phyloP scores from a whole-genome alignment of 805 yeast species.

The Nakazawaea sp. region DNA sequence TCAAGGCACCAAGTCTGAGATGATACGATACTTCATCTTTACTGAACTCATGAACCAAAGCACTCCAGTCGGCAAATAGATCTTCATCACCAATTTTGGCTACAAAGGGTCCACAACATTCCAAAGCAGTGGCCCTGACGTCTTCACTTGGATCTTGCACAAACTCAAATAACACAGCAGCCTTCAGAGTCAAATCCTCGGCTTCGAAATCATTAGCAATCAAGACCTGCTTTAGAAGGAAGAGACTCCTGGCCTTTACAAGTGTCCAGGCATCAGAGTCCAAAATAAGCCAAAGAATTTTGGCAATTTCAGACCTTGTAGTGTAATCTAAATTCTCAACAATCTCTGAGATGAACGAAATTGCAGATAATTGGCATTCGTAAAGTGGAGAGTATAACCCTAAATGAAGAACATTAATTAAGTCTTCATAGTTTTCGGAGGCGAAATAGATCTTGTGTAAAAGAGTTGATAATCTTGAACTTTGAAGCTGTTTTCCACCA shows the following conservation, averaged over 20 bases:
- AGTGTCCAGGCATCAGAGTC: slow-evolving; percentile 30
- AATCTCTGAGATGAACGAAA: slow-evolving; percentile 20
- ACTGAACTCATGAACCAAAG: slow-evolving; percentile 35
- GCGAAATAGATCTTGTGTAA: slow-evolving; percentile 20
- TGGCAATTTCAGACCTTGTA: slow-evolving; percentile 2
- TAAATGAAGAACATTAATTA: slow-evolving; percentile 22
- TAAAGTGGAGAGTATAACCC: slow-evolving; percentile 32
- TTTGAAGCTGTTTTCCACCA: slow-evolving; percentile 45
- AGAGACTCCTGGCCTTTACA: slow-evolving; percentile 35
- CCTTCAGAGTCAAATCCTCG: slow-evolving; percentile 14
- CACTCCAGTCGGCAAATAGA: slow-evolving; percentile 21
- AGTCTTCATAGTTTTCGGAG: slow-evolving; percentile 13
- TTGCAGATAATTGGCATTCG: slow-evolving; percentile 38
- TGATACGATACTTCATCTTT: slow-evolving; percentile 41
- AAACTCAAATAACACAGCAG: slow-evolving; percentile 23
- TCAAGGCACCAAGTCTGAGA: slow-evolving; percentile 37
- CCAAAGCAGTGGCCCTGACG: slow-evolving; percentile 40
- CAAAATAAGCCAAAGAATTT: slow-evolving; percentile 18
- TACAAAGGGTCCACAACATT: slow-evolving; percentile 41
- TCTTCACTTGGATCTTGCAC: slow-evolving; percentile 33
- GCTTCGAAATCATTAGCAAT: slow-evolving; percentile 10
- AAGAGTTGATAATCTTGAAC: slow-evolving; percentile 25
- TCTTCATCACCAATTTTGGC: slow-evolving; percentile 12
- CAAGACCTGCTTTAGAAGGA: slow-evolving; percentile 22
- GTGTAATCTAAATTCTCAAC: neutral